Percentiles rank a stretch among this genome's conserved stretches.
phyloP scores from a whole-genome alignment of 2,329 filamentous ascomycete species.

The Pyrenochaeta sp. region DNA sequence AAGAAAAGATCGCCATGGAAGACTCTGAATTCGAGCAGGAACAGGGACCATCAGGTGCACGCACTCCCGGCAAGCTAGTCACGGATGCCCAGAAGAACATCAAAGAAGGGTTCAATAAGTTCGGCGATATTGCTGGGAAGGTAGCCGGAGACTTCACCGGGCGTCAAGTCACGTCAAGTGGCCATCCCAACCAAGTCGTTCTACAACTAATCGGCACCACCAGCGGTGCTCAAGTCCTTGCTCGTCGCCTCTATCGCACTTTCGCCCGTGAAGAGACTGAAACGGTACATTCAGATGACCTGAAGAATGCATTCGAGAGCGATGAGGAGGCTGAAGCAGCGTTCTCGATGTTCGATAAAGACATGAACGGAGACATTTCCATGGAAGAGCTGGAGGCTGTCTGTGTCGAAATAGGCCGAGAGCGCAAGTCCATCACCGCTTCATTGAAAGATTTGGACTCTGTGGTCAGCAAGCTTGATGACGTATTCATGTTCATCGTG shows the following conservation, averaged over 20 bases:
- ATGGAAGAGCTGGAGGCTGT: slow-evolving; percentile 94
- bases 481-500: slow-evolving; percentile 89
- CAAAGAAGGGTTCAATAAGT: slow-evolving; percentile 76
- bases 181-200: slow-evolving; percentile 85
- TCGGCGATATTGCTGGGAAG: slow-evolving; percentile 84
- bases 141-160: slow-evolving; percentile 94
- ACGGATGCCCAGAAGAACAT: slow-evolving; percentile 76
- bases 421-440: slow-evolving; percentile 94
- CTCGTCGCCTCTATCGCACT: slow-evolving; percentile 86
- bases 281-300: slow-evolving; percentile 78
- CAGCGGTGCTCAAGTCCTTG: slow-evolving; percentile 79
- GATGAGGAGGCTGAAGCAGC: slow-evolving; percentile 88
- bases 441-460: slow-evolving; percentile 95
- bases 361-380: slow-evolving; percentile 94
- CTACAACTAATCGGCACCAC: slow-evolving; percentile 78
- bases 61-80: slow-evolving; percentile 78
- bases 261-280: slow-evolving; percentile 79
- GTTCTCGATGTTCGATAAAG: slow-evolving; percentile 93
- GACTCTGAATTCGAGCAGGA: slow-evolving; percentile 78
- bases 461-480: slow-evolving; percentile 87
- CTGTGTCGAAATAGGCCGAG: slow-evolving; percentile 91
- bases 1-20: slow-evolving; percentile 70
- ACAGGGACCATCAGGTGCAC: slow-evolving; percentile 64
- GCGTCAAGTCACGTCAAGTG: slow-evolving; percentile 70
- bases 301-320: slow-evolving; percentile 80